phyloP scores from a whole-genome alignment of 2,329 filamentous ascomycete genomes.

The Claviceps sp. region DNA sequence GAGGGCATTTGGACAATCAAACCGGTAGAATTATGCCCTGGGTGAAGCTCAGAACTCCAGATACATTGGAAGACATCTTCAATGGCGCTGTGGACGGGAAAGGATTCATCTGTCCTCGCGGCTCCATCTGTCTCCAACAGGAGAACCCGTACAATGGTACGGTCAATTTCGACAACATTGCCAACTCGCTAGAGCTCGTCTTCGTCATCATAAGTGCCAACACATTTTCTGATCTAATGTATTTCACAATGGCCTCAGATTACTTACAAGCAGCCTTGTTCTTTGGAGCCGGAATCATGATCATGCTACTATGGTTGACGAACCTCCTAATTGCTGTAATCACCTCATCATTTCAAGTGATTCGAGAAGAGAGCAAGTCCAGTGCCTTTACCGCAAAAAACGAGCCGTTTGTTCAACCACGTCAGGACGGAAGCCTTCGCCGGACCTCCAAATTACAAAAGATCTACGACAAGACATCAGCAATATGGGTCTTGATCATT shows the following conservation, averaged over 20 bases:
- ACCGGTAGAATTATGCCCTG: constrained; percentile 52
- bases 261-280: constrained; percentile 77
- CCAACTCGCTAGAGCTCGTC: constrained; percentile 82
- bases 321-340: constrained; percentile 94
- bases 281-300: constrained; percentile 61
- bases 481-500: constrained; percentile 73
- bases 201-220: constrained; percentile 99
- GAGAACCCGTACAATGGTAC: constrained; percentile 71
- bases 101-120: constrained; percentile 74
- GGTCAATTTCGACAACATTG: constrained; percentile 88
- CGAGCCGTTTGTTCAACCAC: constrained; percentile 25
- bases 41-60: constrained; percentile 31
- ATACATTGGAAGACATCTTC: constrained; percentile 31
- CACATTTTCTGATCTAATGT: constrained; percentile 90
- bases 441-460: constrained; percentile 45
- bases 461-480: constrained; percentile 59
- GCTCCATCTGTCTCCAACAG: constrained; percentile 72
- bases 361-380: constrained; percentile 85
- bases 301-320: constrained; percentile 92
- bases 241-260: constrained; percentile 83
- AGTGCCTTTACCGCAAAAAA: constrained; percentile 82
- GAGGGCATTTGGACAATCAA: constrained; percentile 56
- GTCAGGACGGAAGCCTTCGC: constrained; percentile 23
- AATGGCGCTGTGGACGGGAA: constrained; percentile 48
- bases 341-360: constrained; percentile 95